Evolutionary conservation across 352 stramenopile species (phyloP), one percentile per base, ranked within the genome.

Genomic region (Phytophthora uliginosa): DNA sequence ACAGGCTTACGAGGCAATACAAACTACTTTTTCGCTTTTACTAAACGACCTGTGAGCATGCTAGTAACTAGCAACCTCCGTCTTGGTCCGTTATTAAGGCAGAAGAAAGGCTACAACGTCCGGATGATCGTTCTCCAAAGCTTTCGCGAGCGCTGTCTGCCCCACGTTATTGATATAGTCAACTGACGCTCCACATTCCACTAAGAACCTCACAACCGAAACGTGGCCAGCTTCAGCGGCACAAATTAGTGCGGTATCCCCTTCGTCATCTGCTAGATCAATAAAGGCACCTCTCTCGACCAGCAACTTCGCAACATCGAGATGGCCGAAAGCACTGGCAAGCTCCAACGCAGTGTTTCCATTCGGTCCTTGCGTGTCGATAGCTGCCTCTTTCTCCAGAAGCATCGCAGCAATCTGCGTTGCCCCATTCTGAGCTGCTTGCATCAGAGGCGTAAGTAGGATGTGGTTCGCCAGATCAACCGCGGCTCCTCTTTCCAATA

Each of bases 201-300:
- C 42, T 10, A 50, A 50, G 18, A 50, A 50, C 8, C 18, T 50
- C 6, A 50, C 42, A 50, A 50, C 7, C 1, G 42, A 50, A 24
- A n/a, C 18, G 0, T 50, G 42, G 2, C 42, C 18, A 50, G 42
- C 42, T 50, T 50, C 17, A 22, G 42, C 38, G 8, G 57, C 57
- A 63, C 40, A 63, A 26, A 63, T 63, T 12, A 53, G 57, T 40
- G 57, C 22, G 1, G 36, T 53, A 24, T 18, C 22, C 22, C 40
- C 57, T 9, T 33, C 38, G 12, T 68, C 48, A 15, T 56, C 38
- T 33, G 28, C 17, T 36, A 53, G 20, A 13, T 56, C 42, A 28
- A 33, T 33, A 17, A 33, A 12, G 3, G 47, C 58, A 17, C 40
- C 42, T 33, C 45, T 20, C 10, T 47, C 18, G 18, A 42, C 17